Evolutionary conservation across 2,329 filamentous ascomycete genomes (phyloP), one percentile per base, ranked within the genome.

Genomic region (Paraconiothyrium brasiliense): DNA sequence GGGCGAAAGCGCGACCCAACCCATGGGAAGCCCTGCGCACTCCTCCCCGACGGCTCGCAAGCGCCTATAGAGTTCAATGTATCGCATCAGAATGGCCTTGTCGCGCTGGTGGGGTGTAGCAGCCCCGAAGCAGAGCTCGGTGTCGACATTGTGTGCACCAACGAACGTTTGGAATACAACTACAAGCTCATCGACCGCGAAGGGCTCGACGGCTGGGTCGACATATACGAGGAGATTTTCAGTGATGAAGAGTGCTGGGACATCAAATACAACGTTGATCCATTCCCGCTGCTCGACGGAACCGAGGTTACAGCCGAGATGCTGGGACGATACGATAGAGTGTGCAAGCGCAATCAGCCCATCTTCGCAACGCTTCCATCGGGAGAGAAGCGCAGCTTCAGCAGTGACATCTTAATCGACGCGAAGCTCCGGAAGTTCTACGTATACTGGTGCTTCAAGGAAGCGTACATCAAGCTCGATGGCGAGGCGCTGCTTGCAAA

Each of bases 401-500:
- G 72, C 39, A 81, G 79, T 2, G 80, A 84, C 41, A 58, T 81
- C 0, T 62, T 87, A n/a, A 80, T 86, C 20, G 89, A 90, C 62
- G 84, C 80, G 24, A 89, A 89, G 72, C 80, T 94, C 32, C 84
- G 90, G 5, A 84, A 86, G 57, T 94, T 94, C 74, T 94, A 93
- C 75, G 86, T 90, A 0, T 86, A 91, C 61, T 94, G 91, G 89
- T 92, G 90, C 75, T 84, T 92, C 76, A 89, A 92, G 69, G 92
- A 94, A 80, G 89, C 91, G 0, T 94, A 92, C 74, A 89, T 94
- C 77, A 94, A 94, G 85, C 88, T 94, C 81, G 91, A 90, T 34
- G 92, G 92, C 30, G 90, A 94, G 70, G 92, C 90, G 0, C 82
- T 94, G 60, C 82, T 93, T 9, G 92, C 92, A 0, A 82, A 83